Base-by-base conservation (phyloP, 2,329 filamentous ascomycete genomes). In the Colletotrichum coccodes region DNA sequence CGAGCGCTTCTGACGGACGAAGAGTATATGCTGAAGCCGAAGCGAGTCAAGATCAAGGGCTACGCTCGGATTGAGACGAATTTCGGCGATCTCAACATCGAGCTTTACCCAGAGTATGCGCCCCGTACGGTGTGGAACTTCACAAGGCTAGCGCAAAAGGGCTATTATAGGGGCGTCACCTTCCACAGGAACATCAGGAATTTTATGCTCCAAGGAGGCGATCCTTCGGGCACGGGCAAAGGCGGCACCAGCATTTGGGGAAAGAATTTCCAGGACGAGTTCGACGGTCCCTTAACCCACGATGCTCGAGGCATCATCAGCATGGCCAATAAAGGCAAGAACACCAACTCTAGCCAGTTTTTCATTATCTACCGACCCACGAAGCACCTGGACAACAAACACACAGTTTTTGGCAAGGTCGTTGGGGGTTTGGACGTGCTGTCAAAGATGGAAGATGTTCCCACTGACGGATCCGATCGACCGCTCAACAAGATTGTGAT, bases 291-390 rank as follows among this genome's bases (percentile, higher is more conserved):
- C 0, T 80, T 94, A 46, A 92, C 91, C n/a, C 96, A 99, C 75
- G 92, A 94, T 76, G 83, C 86, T 0, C 86, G 95, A 32, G 96
- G 96, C 14, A 88, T 95, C 0, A 77, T 97, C 30, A 94, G 92
- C 73, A 99, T 99, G 96, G 96, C 96, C 46, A 99, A 99, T 81
- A 99, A 99, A 78, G 96, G 96, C 67, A 98, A 98, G 77, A 95
- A 98, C 77, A 98, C 95, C 26, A 99, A 99, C 81, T 96, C 93
- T 9, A 94, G 90, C 73, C 96, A 99, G 80, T 99, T 91, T 78
- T 99, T 98, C 84, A 92, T 99, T 76, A 93, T 92, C 0, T 99
- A 99, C 79, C 91, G 94, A 58, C 86, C 92, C 1, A 89, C 91
- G 0, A 91, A 92, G 71, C 96, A 99, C 81, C 87, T 99, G 1